phyloP scores from a whole-genome alignment of 306 rosid species.

The Betula pendula region DNA sequence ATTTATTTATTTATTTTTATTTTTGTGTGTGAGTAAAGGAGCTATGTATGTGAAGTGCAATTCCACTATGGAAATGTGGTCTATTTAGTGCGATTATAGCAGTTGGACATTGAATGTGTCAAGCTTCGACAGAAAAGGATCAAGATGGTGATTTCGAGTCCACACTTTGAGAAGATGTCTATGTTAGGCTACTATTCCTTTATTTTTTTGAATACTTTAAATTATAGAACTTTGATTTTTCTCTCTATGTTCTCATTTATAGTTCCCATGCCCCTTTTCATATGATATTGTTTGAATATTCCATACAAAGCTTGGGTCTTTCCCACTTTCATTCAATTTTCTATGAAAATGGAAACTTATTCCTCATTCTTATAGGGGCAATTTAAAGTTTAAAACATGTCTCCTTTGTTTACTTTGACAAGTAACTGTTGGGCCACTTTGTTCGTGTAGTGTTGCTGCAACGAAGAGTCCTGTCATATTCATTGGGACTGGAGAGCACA shows the following conservation, averaged over 20 bases:
- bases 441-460: slow-evolving; percentile 69
- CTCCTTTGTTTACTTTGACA: slow-evolving; percentile 17
- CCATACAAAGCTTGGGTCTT: neutral
- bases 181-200: neutral
- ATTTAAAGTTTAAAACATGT: neutral
- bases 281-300: neutral
- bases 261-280: neutral
- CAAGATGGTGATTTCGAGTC: neutral
- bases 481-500: slow-evolving; percentile 84
- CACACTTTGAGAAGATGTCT: neutral
- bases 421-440: slow-evolving; percentile 10
- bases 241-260: neutral
- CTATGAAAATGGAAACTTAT: neutral
- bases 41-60: too few relatives aligned
- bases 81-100: too few relatives aligned
- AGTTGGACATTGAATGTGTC: neutral
- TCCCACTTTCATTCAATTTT: neutral
- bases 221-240: neutral
- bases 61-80: too few relatives aligned
- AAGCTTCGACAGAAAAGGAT: neutral
- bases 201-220: neutral
- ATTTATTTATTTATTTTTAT: too few relatives aligned
- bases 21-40: too few relatives aligned
- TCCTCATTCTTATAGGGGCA: neutral
- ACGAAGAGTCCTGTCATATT: slow-evolving; percentile 87